Evolutionary conservation across 2,329 filamentous ascomycete genomes (phyloP).

Genomic region (Alternaria tenuissima): DNA sequence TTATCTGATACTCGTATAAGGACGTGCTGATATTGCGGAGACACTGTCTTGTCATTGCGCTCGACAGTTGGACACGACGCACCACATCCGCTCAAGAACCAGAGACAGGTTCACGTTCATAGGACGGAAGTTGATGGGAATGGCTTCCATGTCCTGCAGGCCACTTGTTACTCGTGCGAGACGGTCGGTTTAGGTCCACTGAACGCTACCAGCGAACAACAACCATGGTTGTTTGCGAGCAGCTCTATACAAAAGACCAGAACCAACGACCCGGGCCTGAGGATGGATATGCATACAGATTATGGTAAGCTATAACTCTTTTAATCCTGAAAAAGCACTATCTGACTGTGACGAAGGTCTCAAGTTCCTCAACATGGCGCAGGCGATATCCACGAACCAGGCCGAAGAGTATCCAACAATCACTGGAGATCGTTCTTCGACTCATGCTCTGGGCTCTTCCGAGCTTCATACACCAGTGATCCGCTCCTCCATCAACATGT

Average conservation of each 20-base stretch:
- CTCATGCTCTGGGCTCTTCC: background rate
- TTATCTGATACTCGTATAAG: background rate
- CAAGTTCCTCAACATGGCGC: background rate
- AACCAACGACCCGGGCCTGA: background rate
- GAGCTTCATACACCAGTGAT: background rate
- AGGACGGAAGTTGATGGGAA: constrained; percentile 7
- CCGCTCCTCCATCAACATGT: background rate
- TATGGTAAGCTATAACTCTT: background rate
- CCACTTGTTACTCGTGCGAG: constrained; percentile 11
- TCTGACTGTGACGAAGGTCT: background rate
- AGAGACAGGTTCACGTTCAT: background rate
- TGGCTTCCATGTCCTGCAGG: constrained; percentile 7
- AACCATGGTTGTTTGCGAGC: background rate
- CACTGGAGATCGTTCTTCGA: background rate
- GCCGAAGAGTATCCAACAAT: background rate
- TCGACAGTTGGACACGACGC: background rate
- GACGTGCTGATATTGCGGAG: background rate
- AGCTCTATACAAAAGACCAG: background rate
- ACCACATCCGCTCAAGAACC: background rate
- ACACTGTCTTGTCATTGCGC: background rate
- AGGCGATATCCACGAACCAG: background rate
- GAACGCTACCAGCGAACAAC: constrained; percentile 4
- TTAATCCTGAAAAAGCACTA: background rate
- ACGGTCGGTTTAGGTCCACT: constrained; percentile 8
- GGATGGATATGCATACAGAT: background rate